Percentiles rank a stretch among this genome's conserved stretches.
These are phyloP conservation scores for Heliamphora exappendiculata DNA, from an alignment of 148 eudicot species.

Conservation along the genomic window DNA sequence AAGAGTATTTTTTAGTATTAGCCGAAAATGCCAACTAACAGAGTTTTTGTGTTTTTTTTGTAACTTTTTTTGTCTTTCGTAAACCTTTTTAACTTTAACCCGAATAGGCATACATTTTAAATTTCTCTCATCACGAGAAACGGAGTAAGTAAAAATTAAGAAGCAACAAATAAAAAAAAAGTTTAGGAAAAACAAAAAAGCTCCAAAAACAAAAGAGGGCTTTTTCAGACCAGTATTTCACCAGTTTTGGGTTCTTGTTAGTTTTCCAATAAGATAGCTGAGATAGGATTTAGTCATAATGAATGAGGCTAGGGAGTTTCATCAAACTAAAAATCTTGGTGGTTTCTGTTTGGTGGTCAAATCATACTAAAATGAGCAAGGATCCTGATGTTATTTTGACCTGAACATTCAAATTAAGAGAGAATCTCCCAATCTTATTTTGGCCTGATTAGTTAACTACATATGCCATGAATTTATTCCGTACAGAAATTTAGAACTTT, in stretches of 20 bases:
- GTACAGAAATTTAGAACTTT: neutral
- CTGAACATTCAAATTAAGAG: neutral
- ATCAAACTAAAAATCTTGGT: neutral
- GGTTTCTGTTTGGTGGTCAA: neutral
- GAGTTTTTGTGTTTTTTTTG: too few relatives aligned
- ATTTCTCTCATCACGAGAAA: too few relatives aligned
- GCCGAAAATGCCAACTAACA: too few relatives aligned
- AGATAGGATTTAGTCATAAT: neutral
- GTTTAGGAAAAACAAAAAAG: too few relatives aligned
- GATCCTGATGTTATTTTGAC: neutral
- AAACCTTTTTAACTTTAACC: too few relatives aligned
- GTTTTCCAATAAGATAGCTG: neutral
- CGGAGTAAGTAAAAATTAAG: too few relatives aligned
- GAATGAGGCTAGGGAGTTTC: neutral
- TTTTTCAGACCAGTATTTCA: too few relatives aligned
- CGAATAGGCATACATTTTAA: too few relatives aligned
- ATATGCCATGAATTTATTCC: slow-evolving; percentile 5
- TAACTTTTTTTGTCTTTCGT: too few relatives aligned
- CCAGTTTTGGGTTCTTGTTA: neutral
- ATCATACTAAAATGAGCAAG: neutral
- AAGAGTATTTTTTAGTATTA: too few relatives aligned
- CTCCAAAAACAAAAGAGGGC: too few relatives aligned
- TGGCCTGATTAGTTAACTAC: neutral
- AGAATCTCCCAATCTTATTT: neutral
- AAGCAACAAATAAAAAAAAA: too few relatives aligned